A percentile compares a stretch with the other conserved stretches of the same genome.
Conservation (phyloP, 768 basidiomycete species). For the Phylloporus sp. region DNA sequence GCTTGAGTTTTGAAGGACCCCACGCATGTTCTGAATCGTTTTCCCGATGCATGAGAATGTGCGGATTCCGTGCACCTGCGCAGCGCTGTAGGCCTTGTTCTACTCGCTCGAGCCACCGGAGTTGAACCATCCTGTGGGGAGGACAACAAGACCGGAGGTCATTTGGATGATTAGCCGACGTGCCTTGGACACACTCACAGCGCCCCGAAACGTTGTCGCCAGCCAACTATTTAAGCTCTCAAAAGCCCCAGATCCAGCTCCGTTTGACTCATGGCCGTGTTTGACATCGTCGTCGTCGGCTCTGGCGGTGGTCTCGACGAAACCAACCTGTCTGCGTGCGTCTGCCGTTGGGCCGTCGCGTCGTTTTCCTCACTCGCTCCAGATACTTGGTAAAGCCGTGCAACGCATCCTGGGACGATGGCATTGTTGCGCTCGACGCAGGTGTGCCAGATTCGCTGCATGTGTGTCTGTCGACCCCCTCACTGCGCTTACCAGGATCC, state of each 20-base stretch:
- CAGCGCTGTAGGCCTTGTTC: constrained; percentile 1
- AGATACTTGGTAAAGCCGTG: constrained; percentile 88
- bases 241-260: not conserved
- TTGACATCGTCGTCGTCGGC: constrained; percentile 77
- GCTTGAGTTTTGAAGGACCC: not conserved
- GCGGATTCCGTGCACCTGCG: not conserved
- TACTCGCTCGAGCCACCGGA: not conserved
- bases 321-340: constrained; percentile 83
- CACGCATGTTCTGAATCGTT: constrained; percentile 11
- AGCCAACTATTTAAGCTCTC: not conserved
- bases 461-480: not conserved
- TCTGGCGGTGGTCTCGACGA: constrained; percentile 90
- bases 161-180: constrained; percentile 19
- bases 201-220: not conserved
- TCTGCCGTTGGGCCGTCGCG: constrained; percentile 7
- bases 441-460: constrained; percentile 40
- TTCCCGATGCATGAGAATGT: constrained; percentile 14
- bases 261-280: constrained; percentile 40
- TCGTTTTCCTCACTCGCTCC: constrained; percentile 13
- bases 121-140: constrained; percentile 12
- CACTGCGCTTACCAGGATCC: constrained; percentile 52
- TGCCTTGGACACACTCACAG: constrained; percentile 19
- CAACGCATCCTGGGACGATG: constrained; percentile 68
- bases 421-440: constrained; percentile 82
- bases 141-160: not conserved